Base-by-base conservation (phyloP, 495 filamentous ascomycete species). In the Aspergillus bertholletiae region DNA sequence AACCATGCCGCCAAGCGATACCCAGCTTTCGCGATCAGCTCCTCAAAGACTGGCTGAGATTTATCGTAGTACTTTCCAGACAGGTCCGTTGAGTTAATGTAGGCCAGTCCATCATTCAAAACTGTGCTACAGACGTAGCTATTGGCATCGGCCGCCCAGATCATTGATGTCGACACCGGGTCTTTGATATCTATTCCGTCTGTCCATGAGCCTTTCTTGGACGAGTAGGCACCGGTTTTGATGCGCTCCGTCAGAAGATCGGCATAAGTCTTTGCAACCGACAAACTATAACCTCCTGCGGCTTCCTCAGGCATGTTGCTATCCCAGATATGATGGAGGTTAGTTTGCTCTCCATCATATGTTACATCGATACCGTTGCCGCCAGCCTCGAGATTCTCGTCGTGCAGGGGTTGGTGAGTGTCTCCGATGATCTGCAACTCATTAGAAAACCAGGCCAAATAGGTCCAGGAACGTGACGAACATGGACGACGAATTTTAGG, bases 11-110 rank as follows among this genome's bases (percentile, higher is more conserved):
- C 83, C 77, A 89, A 64, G 21, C 88, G 80, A 58, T 85, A 91
- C 11, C 88, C 88, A 9, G 83, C 88, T 63, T 84, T 86, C 2
- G 88, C 89, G 60, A 96, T 79, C 68, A 89, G 83, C 57, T 83
- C 56, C 73, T 93, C 83, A 37, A 94, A 75, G 43, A 87, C 79
- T 18, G 79, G 80, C 17, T 80, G 70, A 13, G 84, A 81, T 17
- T 73, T 73, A 43, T 86, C 72, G 62, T 84, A 87, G 68, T 92
- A 92, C 59, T 80, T 66, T 6, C 77, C 80, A 12, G 55, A 57
- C 58, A 70, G 63, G 51, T 84, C 78, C 54, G 56, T 64, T 52
- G 71, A 69, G 46, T 84, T 67, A 28, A 84, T 72, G 40, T 77
- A 75, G 15, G 59, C 58, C 6, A 75, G 50, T 35, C 80, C 80